Evolutionary conservation across 2,329 filamentous ascomycete species (phyloP).

Genomic region (Calonectria crousiana): DNA sequence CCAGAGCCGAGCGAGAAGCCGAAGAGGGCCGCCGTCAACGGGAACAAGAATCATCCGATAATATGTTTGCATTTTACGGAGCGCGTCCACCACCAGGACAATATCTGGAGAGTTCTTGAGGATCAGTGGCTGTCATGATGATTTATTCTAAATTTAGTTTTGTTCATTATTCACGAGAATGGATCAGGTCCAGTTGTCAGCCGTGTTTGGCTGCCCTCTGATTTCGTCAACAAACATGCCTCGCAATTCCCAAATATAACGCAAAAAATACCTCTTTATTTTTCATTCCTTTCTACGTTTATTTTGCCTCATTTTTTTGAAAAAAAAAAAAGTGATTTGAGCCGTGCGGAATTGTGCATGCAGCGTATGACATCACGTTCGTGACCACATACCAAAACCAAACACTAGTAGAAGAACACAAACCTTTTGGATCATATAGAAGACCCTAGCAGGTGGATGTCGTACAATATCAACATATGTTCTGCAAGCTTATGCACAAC

Average conservation of each 20-base stretch:
- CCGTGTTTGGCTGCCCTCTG: not conserved
- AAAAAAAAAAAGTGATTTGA: not conserved
- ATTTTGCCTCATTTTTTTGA: not conserved
- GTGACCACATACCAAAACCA: not conserved
- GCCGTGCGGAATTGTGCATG: not conserved
- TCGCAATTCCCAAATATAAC: not conserved
- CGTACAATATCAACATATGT: too few species aligned
- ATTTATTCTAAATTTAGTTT: not conserved
- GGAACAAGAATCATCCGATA: conserved; percentile 12
- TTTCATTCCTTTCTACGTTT: not conserved
- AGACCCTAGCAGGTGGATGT: not conserved
- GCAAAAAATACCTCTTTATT: not conserved
- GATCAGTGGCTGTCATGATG: not conserved
- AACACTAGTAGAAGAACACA: not conserved
- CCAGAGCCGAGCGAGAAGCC: conserved; percentile 9
- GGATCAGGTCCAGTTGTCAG: not conserved
- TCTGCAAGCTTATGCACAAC: not conserved
- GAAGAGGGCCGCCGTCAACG: conserved; percentile 20
- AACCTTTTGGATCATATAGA: accelerated
- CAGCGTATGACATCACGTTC: too few species aligned
- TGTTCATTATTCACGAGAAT: not conserved
- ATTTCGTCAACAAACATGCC: not conserved
- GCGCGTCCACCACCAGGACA: conserved; percentile 15
- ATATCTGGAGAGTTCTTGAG: conserved; percentile 18
- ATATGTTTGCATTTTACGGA: conserved; percentile 21